Evolutionary conservation across 139 green algal species (phyloP).

Genomic region (Mesotaenium endlicherianum): DNA sequence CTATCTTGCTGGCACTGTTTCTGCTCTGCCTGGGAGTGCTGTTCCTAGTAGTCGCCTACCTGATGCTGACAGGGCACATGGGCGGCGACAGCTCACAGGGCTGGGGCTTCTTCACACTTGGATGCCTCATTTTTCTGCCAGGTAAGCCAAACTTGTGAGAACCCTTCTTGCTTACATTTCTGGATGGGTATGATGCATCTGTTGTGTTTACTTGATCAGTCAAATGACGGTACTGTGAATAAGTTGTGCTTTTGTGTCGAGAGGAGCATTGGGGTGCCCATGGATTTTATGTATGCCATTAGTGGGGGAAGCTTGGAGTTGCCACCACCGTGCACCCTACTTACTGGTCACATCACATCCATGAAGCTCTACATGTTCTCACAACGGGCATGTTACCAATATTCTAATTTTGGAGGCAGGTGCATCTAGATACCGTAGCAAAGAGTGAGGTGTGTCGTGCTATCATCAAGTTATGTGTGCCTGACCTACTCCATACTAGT

Average conservation of each 20-base stretch:
- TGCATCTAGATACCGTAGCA: background rate
- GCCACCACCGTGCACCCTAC: too few relatives aligned
- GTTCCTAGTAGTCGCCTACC: conserved; percentile 28
- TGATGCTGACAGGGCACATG: conserved; percentile 32
- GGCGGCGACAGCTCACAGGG: conserved; percentile 26
- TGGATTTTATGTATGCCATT: background rate
- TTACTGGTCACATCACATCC: too few relatives aligned
- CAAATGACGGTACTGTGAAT: background rate
- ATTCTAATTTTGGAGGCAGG: too few relatives aligned
- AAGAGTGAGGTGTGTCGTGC: background rate
- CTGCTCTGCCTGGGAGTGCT: conserved; percentile 18
- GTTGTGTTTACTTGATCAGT: background rate
- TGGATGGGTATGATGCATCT: background rate
- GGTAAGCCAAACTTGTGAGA: too few relatives aligned
- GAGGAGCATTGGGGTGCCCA: background rate
- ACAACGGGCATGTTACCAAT: too few relatives aligned
- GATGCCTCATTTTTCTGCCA: conserved; percentile 32
- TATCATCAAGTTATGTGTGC: background rate
- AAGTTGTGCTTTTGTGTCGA: background rate
- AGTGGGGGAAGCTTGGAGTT: too few relatives aligned
- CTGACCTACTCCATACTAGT: background rate
- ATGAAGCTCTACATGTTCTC: too few relatives aligned
- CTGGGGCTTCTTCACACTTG: conserved; percentile 29
- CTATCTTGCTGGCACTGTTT: conserved; percentile 34
- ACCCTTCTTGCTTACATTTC: background rate